Base-by-base conservation (phyloP, 106 monocot genomes). In the Dioscorea alata region DNA sequence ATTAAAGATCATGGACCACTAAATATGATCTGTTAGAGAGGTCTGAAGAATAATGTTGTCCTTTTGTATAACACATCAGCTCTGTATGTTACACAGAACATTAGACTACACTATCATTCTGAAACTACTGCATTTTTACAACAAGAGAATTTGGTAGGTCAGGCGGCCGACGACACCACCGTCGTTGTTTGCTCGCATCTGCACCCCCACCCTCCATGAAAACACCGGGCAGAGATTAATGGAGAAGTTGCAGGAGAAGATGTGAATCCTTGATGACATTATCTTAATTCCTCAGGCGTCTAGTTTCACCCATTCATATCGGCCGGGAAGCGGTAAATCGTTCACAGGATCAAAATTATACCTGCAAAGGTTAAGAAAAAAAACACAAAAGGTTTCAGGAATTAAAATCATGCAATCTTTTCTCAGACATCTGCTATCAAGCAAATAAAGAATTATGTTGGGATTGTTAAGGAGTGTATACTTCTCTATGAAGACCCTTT, bases 311-410 rank as follows among this genome's bases (percentile, higher is more conserved):
- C 88, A 89, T 69, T 85, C 81, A 68, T 82, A 89, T 16, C 85
- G 84, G 22, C 88, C 88, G 4, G 79, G 68, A 23, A 89, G 82
- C 1, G 88, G 88, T n/a, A 18, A 52, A 25, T 85, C 88, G 20
- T 76, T 89, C 71, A 85, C 85, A 10, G 88, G 88, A 79, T 85
- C 85, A 48, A 82, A 89, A 76, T 89, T 89, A 63, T 89, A 89
- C 85, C 88, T 82, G 31, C 25, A 31, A 59, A 23, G 16, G 19
- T 6, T n/a, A n/a, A n/a, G n/a, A n/a, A n/a, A 12, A 1, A n/a
- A 54, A 2, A 34, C 23, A 4, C 1, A 7, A 56, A 9, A 52
- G 18, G 4, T 32, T 12, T 19, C 24, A 10, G 4, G 13, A 9
- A 52, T 23, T 17, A 54, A 8, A 60, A 4, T 60, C 14, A 24